Evolutionary conservation across 176 grass and related monocot species (phyloP).

Genomic region (Paspalum notatum): DNA sequence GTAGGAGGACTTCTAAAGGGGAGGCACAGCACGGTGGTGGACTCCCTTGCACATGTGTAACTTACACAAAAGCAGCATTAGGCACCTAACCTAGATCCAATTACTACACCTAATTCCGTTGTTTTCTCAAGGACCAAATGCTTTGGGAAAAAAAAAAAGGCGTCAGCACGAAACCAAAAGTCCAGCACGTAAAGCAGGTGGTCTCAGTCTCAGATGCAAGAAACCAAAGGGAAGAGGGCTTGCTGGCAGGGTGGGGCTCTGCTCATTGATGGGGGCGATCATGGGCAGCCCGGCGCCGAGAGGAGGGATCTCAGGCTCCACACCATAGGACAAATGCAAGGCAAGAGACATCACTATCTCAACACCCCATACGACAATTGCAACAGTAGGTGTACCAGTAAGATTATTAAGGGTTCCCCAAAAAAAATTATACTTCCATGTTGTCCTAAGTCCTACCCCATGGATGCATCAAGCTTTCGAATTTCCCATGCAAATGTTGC

Average conservation of each 20-base stretch:
- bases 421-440: slow-evolving; percentile 24
- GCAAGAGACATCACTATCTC: slow-evolving; percentile 30
- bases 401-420: neutral
- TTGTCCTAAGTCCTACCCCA: neutral
- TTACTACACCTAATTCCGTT: slow-evolving; percentile 34
- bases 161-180: slow-evolving; percentile 40
- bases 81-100: slow-evolving; percentile 39
- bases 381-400: slow-evolving; percentile 27
- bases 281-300: slow-evolving; percentile 49
- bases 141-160: slow-evolving; percentile 45
- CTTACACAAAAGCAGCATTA: slow-evolving; percentile 43
- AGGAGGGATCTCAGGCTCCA: slow-evolving; percentile 35
- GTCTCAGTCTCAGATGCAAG: slow-evolving; percentile 55
- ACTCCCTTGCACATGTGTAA: slow-evolving; percentile 31
- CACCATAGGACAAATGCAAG: slow-evolving; percentile 39
- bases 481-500: neutral
- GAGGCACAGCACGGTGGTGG: slow-evolving; percentile 24
- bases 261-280: slow-evolving; percentile 28
- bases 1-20: slow-evolving; percentile 8
- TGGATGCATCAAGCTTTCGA: slow-evolving; percentile 20
- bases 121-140: slow-evolving; percentile 40
- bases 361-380: neutral
- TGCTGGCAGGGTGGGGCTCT: slow-evolving; percentile 35
- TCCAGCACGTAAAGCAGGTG: slow-evolving; percentile 55
- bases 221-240: slow-evolving; percentile 29